These are phyloP conservation scores for Sutorius eximius DNA, from an alignment of 1,284 basidiomycete genomes.

Conservation along the genomic window DNA sequence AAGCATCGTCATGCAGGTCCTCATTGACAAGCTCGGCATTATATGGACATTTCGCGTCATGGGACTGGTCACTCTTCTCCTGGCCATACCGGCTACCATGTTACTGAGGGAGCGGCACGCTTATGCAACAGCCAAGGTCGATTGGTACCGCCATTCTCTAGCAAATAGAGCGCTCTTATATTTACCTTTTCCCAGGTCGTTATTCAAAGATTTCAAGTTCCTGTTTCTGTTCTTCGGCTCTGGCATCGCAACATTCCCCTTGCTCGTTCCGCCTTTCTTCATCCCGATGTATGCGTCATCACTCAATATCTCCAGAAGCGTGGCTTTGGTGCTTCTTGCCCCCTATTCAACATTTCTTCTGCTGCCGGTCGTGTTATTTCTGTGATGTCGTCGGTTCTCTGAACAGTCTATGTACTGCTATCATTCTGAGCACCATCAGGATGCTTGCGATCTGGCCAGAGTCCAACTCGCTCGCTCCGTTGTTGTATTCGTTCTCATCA, in stretches of 20 bases:
- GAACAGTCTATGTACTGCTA: slow-evolving; percentile 26
- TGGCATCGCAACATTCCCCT: slow-evolving; percentile 36
- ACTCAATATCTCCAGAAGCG: slow-evolving; percentile 26
- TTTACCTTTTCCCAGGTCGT: slow-evolving; percentile 22
- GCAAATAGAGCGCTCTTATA: background rate
- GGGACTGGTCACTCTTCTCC: slow-evolving; percentile 30
- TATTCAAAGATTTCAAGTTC: slow-evolving; percentile 37
- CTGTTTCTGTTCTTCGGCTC: slow-evolving; percentile 34
- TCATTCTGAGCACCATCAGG: slow-evolving; percentile 32
- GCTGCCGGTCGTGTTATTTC: slow-evolving; percentile 31
- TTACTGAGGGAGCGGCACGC: slow-evolving; percentile 32
- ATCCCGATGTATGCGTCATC: slow-evolving; percentile 37
- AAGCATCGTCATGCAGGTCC: slow-evolving; percentile 29
- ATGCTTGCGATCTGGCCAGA: slow-evolving; percentile 36
- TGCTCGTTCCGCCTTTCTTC: slow-evolving; percentile 40
- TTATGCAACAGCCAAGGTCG: slow-evolving; percentile 14
- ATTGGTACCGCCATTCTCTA: slow-evolving; percentile 18
- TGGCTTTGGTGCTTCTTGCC: slow-evolving; percentile 31
- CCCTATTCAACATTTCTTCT: slow-evolving; percentile 36
- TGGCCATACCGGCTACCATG: slow-evolving; percentile 33
- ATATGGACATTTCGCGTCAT: slow-evolving; percentile 39
- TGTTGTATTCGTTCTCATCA: slow-evolving; percentile 33
- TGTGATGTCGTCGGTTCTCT: slow-evolving; percentile 36
- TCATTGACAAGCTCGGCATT: slow-evolving; percentile 33
- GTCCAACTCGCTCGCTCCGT: slow-evolving; percentile 32